A percentile compares a stretch with the other conserved stretches of the same genome.
Evolutionary conservation across 108 stramenopile species (phyloP).

Genomic region (Pseudonitzschia multistriata): DNA sequence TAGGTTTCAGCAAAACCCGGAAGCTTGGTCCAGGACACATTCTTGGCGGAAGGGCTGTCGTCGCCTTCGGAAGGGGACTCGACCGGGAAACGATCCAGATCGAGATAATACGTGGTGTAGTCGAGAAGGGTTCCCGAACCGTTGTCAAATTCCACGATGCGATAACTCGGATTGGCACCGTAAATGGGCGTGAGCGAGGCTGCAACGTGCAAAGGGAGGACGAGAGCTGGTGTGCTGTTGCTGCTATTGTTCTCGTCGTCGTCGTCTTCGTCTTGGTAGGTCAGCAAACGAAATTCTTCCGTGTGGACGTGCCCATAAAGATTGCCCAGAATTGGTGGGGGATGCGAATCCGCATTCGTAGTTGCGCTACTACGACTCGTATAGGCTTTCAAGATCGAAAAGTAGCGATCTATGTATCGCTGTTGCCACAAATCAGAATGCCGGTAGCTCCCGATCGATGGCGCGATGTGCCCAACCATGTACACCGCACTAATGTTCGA

Average conservation of each 20-base stretch:
- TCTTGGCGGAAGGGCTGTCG: neutral
- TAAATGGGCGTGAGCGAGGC: conserved; percentile 63
- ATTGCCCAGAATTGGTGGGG: conserved; percentile 42
- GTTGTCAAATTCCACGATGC: conserved; percentile 46
- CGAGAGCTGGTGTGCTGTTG: neutral
- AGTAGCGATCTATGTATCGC: conserved; percentile 42
- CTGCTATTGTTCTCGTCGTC: neutral
- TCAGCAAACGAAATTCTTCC: conserved; percentile 69
- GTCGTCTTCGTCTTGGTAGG: conserved; percentile 1
- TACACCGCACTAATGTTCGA: conserved; percentile 15
- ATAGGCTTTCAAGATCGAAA: conserved; percentile 29
- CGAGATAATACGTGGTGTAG: conserved; percentile 32
- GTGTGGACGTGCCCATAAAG: conserved; percentile 75
- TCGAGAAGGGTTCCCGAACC: conserved; percentile 20
- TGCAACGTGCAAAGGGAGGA: conserved; percentile 46
- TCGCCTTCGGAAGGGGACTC: neutral
- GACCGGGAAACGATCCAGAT: conserved; percentile 6
- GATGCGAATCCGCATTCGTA: neutral
- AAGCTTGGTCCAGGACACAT: neutral
- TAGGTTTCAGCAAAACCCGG: conserved; percentile 5
- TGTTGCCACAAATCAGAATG: conserved; percentile 64
- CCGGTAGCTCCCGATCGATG: conserved; percentile 55
- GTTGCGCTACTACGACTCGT: neutral
- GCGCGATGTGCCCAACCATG: conserved; percentile 66
- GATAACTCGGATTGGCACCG: conserved; percentile 64